A percentile compares a stretch with the other conserved stretches of the same genome.
These are phyloP conservation scores for Fusarium buxicola DNA, from an alignment of 2,329 filamentous ascomycete species.

Conservation along the genomic window DNA sequence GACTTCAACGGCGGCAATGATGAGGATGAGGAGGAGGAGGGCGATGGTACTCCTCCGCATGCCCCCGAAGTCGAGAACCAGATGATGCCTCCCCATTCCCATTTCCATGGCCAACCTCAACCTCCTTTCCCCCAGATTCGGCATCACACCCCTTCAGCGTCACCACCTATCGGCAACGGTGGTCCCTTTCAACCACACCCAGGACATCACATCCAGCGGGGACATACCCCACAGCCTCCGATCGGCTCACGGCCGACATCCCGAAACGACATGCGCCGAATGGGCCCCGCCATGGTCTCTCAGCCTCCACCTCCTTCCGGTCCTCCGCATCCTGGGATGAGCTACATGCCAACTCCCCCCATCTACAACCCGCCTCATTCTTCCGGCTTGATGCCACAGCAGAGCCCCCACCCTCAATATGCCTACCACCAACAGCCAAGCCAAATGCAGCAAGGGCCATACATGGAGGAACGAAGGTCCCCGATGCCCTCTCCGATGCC, in stretches of 20 bases:
- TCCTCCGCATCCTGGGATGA: conserved; percentile 70
- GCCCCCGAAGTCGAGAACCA: conserved; percentile 69
- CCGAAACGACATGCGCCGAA: conserved; percentile 80
- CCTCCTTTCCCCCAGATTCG: conserved; percentile 82
- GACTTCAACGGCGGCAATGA: conserved; percentile 92
- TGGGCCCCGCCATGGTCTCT: conserved; percentile 79
- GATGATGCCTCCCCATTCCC: conserved; percentile 77
- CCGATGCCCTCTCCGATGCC: conserved; percentile 76
- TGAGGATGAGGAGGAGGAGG: conserved; percentile 83
- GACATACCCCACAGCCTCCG: conserved; percentile 83
- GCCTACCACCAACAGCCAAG: conserved; percentile 36
- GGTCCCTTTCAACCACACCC: conserved; percentile 69
- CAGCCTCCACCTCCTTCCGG: conserved; percentile 68
- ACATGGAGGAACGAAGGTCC: conserved; percentile 71
- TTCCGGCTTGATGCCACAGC: conserved; percentile 40
- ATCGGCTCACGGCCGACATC: conserved; percentile 77
- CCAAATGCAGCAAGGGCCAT: conserved; percentile 69
- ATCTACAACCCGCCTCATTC: conserved; percentile 76
- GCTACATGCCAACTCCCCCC: conserved; percentile 86
- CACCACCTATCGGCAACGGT: conserved; percentile 86
- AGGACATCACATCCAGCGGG: conserved; percentile 63
- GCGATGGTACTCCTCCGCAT: conserved; percentile 76
- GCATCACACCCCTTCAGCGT: conserved; percentile 85
- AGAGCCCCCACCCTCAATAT: conserved; percentile 36
- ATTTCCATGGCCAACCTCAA: conserved; percentile 70